A percentile compares a stretch with the other conserved stretches of the same genome.
Conservation (phyloP, 1,284 basidiomycete species). For the Coniferiporia sulphurascens region DNA sequence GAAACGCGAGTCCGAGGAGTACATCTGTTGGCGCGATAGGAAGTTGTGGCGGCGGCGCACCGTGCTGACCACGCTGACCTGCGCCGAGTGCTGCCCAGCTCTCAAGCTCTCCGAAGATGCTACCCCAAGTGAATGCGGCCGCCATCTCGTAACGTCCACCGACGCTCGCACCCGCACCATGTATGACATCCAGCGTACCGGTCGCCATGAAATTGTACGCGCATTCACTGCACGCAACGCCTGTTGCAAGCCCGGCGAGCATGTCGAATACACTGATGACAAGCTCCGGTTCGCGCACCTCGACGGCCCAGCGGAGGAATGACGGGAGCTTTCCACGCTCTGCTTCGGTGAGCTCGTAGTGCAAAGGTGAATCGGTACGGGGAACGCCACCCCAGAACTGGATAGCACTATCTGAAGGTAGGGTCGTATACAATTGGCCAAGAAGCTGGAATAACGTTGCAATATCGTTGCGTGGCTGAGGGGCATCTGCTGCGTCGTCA, state of each 20-base stretch:
- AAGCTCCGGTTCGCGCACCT: conserved; percentile 68
- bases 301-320: conserved; percentile 85
- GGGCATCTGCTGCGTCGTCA: conserved; percentile 33
- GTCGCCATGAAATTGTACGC: conserved; percentile 82
- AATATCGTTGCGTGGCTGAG: conserved; percentile 70
- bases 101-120: conserved; percentile 20
- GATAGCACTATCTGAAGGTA: conserved; percentile 72
- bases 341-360: conserved; percentile 53
- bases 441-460: conserved; percentile 82
- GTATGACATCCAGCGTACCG: conserved; percentile 57
- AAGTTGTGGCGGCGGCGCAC: conserved; percentile 32
- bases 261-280: conserved; percentile 83
- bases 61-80: conserved; percentile 29
- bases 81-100: conserved; percentile 28
- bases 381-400: conserved; percentile 80
- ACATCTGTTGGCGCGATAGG: conserved; percentile 72
- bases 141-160: conserved; percentile 18
- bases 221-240: conserved; percentile 78
- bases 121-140: conserved; percentile 15
- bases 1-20: conserved; percentile 74
- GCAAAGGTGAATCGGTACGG: conserved; percentile 37
- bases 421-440: conserved; percentile 71
- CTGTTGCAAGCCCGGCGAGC: conserved; percentile 80
- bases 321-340: conserved; percentile 64
- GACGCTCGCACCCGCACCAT: conserved; percentile 39